Evolutionary conservation across 495 filamentous ascomycete species (phyloP), one percentile per base, ranked within the genome.

Genomic region (Oidiodendron maius): DNA sequence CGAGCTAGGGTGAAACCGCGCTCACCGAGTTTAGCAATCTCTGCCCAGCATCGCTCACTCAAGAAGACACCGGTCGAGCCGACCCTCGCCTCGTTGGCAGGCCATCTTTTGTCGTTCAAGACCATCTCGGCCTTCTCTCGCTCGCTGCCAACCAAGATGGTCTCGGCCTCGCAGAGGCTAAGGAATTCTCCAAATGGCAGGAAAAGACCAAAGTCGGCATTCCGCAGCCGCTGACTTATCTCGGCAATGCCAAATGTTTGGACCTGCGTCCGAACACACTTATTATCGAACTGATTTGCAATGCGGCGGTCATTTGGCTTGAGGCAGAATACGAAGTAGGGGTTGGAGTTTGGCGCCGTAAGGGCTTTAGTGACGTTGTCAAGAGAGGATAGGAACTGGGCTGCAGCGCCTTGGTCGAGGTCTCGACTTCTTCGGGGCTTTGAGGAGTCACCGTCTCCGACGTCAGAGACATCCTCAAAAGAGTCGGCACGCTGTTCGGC

Each of bases 201-300:
- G 71, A 98, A 98, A 22, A 98, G 68, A 52, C 87, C 95, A 70
- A 95, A 96, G 61, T 98, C 91, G 1, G 91, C 91, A 55, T 93
- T 90, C 35, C 89, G 77, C 28, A 97, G 71, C 8, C 93, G 77
- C 59, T 95, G 89, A 59, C 90, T 95, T 63, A 98, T 96, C 58
- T 98, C 93, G 3, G 91, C 90, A 60, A 98, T 94, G 23, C 93
- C 93, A 53, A 98, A 87, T 0, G 89, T 94, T 64, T 96, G 91
- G 3, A 98, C 78, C 66, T 98, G 93, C 24, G 84, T 84, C 13
- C 93, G 82, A 20, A 98, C 93, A 61, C 91, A 96, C 66, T 98
- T 97, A 72, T 89, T 96, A 64, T 98, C 93, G 55, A 97, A 97
- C 62, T 97, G 93, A 53, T 98, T 97, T 42, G 93, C 91, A 53